These are phyloP conservation scores for Zasmidium cellare DNA, from an alignment of 2,329 filamentous ascomycete genomes.

Conservation along the genomic window DNA sequence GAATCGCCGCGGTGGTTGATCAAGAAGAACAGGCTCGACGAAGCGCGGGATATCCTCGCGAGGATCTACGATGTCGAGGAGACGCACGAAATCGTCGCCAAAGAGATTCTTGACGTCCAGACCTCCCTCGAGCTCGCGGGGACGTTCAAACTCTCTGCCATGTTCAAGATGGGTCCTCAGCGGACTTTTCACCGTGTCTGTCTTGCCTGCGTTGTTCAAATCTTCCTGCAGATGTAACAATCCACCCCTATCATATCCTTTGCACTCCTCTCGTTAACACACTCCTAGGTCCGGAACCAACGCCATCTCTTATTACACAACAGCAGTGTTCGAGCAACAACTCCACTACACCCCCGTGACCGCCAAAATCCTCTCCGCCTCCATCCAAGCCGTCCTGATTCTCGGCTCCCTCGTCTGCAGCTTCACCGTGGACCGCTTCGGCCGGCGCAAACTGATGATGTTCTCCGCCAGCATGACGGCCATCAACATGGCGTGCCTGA, in stretches of 20 bases:
- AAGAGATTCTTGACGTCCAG: neutral
- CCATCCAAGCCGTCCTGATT: neutral
- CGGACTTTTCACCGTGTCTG: neutral
- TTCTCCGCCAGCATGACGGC: slow-evolving; percentile 23
- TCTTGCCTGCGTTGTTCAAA: neutral
- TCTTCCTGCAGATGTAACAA: neutral
- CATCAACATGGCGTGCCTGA: slow-evolving; percentile 38
- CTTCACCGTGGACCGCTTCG: slow-evolving; percentile 23
- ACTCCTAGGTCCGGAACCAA: neutral
- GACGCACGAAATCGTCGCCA: neutral
- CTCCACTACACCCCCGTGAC: neutral
- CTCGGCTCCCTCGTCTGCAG: neutral
- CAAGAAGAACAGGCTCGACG: slow-evolving; percentile 42
- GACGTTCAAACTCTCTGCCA: neutral
- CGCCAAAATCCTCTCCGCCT: neutral
- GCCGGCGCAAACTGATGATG: slow-evolving; percentile 25
- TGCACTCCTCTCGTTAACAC: neutral
- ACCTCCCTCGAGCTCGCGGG: neutral
- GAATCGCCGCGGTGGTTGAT: slow-evolving; percentile 31
- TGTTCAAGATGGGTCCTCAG: neutral
- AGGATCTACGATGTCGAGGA: neutral
- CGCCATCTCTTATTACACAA: neutral
- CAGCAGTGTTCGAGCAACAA: neutral
- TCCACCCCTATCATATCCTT: neutral
- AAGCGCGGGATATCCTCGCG: slow-evolving; percentile 58